phyloP scores from a whole-genome alignment of 2,329 filamentous ascomycete genomes.

The Metarhizium humberi region DNA sequence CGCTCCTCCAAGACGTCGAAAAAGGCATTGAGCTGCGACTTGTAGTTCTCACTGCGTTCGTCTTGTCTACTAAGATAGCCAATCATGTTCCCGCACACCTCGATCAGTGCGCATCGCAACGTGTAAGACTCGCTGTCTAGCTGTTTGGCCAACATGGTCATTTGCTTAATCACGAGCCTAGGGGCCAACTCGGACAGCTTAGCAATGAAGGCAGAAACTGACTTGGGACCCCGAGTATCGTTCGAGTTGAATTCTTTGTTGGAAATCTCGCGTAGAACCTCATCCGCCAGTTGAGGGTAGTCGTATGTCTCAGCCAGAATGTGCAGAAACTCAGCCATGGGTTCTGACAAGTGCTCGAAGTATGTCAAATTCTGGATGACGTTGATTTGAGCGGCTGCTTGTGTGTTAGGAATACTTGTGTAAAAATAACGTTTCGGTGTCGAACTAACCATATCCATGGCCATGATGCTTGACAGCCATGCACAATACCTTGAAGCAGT shows the following conservation, averaged over 20 bases:
- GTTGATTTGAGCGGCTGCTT: slow-evolving; percentile 81
- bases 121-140: slow-evolving; percentile 97
- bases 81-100: slow-evolving; percentile 95
- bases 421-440: not conserved
- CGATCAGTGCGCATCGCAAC: slow-evolving; percentile 84
- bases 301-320: slow-evolving; percentile 97
- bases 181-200: slow-evolving; percentile 90
- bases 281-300: slow-evolving; percentile 88
- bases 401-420: slow-evolving; percentile 15
- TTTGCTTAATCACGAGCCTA: slow-evolving; percentile 90
- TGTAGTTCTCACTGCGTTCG: slow-evolving; percentile 85
- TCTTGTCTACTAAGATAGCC: slow-evolving; percentile 83
- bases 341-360: slow-evolving; percentile 96
- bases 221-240: slow-evolving; percentile 91
- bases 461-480: slow-evolving; percentile 97
- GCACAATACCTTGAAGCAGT: slow-evolving; percentile 93
- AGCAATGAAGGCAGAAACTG: slow-evolving; percentile 85
- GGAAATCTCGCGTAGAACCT: slow-evolving; percentile 86
- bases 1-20: slow-evolving; percentile 95
- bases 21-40: slow-evolving; percentile 91
- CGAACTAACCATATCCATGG: slow-evolving; percentile 73
- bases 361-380: slow-evolving; percentile 97
- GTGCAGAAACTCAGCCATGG: slow-evolving; percentile 96
- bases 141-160: slow-evolving; percentile 89
- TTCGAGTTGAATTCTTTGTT: slow-evolving; percentile 98